Evolutionary conservation across 768 basidiomycete species (phyloP).

Genomic region (Russula virescens): DNA sequence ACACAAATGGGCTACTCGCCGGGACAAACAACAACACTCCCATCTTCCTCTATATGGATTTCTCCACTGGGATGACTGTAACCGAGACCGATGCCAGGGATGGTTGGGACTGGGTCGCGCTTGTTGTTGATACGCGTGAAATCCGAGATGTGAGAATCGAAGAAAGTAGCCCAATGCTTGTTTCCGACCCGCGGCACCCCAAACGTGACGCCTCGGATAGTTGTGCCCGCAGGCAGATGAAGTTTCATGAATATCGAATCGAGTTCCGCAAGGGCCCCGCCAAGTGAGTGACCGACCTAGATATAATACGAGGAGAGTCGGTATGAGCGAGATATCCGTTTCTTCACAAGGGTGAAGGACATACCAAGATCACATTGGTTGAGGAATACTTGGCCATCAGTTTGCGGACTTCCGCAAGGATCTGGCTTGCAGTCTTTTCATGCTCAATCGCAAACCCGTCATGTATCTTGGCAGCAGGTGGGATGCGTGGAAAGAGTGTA

Average conservation of each 20-base stretch:
- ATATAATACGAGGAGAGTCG: not conserved
- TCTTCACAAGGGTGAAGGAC: not conserved
- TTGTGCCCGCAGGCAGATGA: conserved; percentile 19
- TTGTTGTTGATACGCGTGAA: conserved; percentile 24
- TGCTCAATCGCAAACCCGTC: conserved; percentile 17
- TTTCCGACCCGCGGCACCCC: conserved; percentile 24
- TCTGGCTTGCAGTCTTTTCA: conserved; percentile 14
- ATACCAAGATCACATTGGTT: conserved; percentile 15
- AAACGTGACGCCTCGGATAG: conserved; percentile 22
- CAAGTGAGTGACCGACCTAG: conserved; percentile 20
- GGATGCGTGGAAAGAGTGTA: conserved; percentile 13
- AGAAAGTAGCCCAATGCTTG: conserved; percentile 9
- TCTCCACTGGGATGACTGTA: conserved; percentile 17
- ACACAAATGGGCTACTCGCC: not conserved
- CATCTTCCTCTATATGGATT: conserved; percentile 16
- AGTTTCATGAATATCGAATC: conserved; percentile 22
- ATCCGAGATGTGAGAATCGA: conserved; percentile 17
- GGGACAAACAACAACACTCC: conserved; percentile 8
- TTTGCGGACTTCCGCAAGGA: conserved; percentile 20
- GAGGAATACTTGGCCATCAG: conserved; percentile 12
- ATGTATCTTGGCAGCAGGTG: conserved; percentile 8
- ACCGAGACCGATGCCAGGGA: conserved; percentile 19
- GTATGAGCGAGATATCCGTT: too few relatives aligned
- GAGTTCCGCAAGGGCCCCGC: conserved; percentile 22
- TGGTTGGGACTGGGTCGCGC: conserved; percentile 17